A percentile compares a stretch with the other conserved stretches of the same genome.
These are phyloP conservation scores for Aegle marmelos DNA, from an alignment of 345 rosid species.

Conservation along the genomic window DNA sequence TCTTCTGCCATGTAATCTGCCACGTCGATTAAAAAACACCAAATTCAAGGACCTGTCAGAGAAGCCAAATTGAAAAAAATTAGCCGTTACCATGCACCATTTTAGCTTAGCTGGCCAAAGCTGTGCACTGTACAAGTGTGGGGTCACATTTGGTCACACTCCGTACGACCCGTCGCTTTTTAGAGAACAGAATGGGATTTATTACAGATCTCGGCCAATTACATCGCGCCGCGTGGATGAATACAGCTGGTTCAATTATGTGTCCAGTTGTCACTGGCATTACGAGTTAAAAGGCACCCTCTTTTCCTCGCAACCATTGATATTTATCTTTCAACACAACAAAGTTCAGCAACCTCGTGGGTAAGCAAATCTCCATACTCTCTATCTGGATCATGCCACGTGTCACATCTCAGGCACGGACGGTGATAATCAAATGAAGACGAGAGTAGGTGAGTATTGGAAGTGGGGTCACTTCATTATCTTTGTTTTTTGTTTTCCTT, in stretches of 20 bases:
- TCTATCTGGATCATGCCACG: background rate
- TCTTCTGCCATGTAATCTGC: slow-evolving; percentile 40
- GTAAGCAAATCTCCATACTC: background rate
- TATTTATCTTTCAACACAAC: background rate
- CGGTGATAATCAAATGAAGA: background rate
- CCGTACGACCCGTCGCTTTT: slow-evolving; percentile 18
- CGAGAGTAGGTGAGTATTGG: background rate
- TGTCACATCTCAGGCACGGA: background rate
- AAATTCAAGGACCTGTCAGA: background rate
- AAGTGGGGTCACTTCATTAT: slow-evolving; percentile 9
- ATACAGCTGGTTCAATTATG: slow-evolving; percentile 35
- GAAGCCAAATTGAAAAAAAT: slow-evolving; percentile 19
- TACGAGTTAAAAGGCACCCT: slow-evolving; percentile 17
- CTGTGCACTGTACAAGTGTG: slow-evolving; percentile 22
- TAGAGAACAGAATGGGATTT: background rate
- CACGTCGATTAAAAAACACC: slow-evolving; percentile 24
- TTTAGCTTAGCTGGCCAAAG: slow-evolving; percentile 28
- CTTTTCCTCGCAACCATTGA: slow-evolving; percentile 21
- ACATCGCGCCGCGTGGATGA: background rate
- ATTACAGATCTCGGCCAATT: background rate
- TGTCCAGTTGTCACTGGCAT: slow-evolving; percentile 48
- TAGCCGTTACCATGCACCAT: slow-evolving; percentile 42
- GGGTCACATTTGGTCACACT: slow-evolving; percentile 2
- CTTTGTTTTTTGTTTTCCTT: slow-evolving; percentile 14
- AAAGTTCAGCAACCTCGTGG: background rate